Percentiles rank a stretch among this genome's conserved stretches.
These are phyloP conservation scores for Thielaviopsis populi DNA, from an alignment of 2,329 filamentous ascomycete species.

Conservation along the genomic window DNA sequence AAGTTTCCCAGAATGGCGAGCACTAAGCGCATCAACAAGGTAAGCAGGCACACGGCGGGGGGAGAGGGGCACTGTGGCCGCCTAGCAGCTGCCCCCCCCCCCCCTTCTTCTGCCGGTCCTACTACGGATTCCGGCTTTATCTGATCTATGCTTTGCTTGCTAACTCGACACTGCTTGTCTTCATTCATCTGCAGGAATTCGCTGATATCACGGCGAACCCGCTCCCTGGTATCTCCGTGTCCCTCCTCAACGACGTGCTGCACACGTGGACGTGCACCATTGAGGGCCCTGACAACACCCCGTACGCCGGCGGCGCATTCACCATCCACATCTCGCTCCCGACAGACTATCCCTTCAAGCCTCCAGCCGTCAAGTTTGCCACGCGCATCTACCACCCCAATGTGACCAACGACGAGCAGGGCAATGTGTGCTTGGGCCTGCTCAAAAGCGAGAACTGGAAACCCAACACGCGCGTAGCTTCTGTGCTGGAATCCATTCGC, in stretches of 20 bases:
- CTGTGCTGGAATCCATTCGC: conserved; percentile 63
- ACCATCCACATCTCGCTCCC: conserved; percentile 89
- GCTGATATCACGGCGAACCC: conserved; percentile 34
- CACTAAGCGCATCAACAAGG: conserved; percentile 32
- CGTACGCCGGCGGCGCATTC: conserved; percentile 55
- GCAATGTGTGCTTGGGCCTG: conserved; percentile 97
- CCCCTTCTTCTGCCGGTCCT: background rate
- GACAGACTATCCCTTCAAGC: conserved; percentile 99
- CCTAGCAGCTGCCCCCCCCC: background rate
- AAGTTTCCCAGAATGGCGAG: conserved; percentile 25
- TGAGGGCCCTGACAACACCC: conserved; percentile 29
- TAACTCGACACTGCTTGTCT: conserved; percentile 6
- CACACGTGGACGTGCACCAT: conserved; percentile 39
- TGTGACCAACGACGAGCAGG: conserved; percentile 94
- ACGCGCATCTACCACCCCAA: conserved; percentile 99
- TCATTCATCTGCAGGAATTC: conserved; percentile 32
- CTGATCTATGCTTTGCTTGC: conserved; percentile 19
- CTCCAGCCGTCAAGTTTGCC: conserved; percentile 99
- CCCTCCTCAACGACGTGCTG: conserved; percentile 34
- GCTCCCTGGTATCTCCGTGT: conserved; percentile 33
- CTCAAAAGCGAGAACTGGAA: conserved; percentile 86
- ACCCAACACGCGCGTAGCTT: conserved; percentile 60
- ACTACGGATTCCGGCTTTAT: conserved; percentile 2
- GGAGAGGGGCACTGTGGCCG: too few relatives aligned
- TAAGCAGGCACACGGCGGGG: conserved; percentile 17